Evolutionary conservation across 1,284 basidiomycete species (phyloP).

Genomic region (Chalciporus sp.): DNA sequence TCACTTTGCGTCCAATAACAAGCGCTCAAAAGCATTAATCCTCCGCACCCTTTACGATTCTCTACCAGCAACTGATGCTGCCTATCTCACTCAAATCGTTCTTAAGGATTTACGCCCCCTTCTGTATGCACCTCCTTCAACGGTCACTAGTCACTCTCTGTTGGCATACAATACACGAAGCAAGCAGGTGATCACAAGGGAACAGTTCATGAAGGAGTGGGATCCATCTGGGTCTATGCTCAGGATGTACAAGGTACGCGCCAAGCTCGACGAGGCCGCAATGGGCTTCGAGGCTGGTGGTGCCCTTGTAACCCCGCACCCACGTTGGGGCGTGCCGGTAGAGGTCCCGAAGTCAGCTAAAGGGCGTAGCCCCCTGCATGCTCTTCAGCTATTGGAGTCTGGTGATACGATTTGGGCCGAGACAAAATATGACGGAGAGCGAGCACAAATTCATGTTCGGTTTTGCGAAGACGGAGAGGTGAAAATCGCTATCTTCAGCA

Average conservation of each 20-base stretch:
- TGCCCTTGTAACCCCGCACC: slow-evolving; percentile 22
- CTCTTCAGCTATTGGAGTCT: slow-evolving; percentile 50
- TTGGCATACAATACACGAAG: slow-evolving; percentile 57
- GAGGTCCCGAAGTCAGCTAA: slow-evolving; percentile 82
- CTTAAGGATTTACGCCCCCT: slow-evolving; percentile 81
- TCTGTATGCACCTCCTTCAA: slow-evolving; percentile 62
- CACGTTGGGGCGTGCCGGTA: slow-evolving; percentile 51
- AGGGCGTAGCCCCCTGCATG: slow-evolving; percentile 58
- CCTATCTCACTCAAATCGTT: slow-evolving; percentile 79
- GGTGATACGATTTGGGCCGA: slow-evolving; percentile 72
- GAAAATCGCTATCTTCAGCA: slow-evolving; percentile 79
- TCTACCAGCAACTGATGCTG: slow-evolving; percentile 60
- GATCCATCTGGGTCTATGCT: slow-evolving; percentile 59
- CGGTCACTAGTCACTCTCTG: slow-evolving; percentile 46
- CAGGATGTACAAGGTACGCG: slow-evolving; percentile 54
- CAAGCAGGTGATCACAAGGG: slow-evolving; percentile 56
- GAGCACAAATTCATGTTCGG: slow-evolving; percentile 84
- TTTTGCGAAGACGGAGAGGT: slow-evolving; percentile 40
- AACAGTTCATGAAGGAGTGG: slow-evolving; percentile 74
- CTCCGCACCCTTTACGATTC: slow-evolving; percentile 55
- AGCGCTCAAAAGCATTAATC: slow-evolving; percentile 41
- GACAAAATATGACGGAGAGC: slow-evolving; percentile 90
- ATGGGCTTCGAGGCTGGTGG: slow-evolving; percentile 47
- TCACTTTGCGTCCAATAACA: slow-evolving; percentile 27
- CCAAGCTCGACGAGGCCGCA: slow-evolving; percentile 62